These are phyloP conservation scores for Dalbergia cochinchinensis DNA, from an alignment of 306 rosid genomes.

Conservation along the genomic window DNA sequence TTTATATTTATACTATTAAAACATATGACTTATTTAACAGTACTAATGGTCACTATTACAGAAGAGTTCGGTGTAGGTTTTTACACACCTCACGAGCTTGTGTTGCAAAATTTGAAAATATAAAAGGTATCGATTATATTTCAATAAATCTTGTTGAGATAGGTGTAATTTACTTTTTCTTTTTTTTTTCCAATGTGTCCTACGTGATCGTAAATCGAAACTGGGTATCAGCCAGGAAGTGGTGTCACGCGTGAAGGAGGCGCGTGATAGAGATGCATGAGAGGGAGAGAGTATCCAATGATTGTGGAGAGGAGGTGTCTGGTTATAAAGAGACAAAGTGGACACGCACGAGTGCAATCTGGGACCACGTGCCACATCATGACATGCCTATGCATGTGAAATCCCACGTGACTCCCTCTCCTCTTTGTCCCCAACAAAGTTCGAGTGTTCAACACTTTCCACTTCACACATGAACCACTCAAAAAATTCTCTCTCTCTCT, in stretches of 20 bases:
- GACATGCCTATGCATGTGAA: conserved; percentile 36
- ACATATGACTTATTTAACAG: too few relatives aligned
- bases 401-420: conserved; percentile 40
- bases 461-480: neutral
- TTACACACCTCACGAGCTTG: too few relatives aligned
- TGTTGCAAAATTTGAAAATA: too few relatives aligned
- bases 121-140: too few relatives aligned
- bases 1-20: too few relatives aligned
- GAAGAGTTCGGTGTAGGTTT: too few relatives aligned
- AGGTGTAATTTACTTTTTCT: too few relatives aligned
- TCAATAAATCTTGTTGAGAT: too few relatives aligned
- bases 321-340: conserved; percentile 35
- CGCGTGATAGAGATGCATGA: neutral
- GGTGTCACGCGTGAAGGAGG: neutral
- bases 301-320: conserved; percentile 41
- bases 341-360: conserved; percentile 39
- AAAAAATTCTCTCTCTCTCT: neutral
- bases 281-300: conserved; percentile 34
- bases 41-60: too few relatives aligned
- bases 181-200: too few relatives aligned
- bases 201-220: too few relatives aligned
- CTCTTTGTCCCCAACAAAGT: conserved; percentile 20
- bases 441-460: neutral
- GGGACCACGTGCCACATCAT: conserved; percentile 41
- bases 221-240: too few relatives aligned